Evolutionary conservation across 208 protist genomes (phyloP).

Genomic region (Balamuthia mandrillaris): DNA sequence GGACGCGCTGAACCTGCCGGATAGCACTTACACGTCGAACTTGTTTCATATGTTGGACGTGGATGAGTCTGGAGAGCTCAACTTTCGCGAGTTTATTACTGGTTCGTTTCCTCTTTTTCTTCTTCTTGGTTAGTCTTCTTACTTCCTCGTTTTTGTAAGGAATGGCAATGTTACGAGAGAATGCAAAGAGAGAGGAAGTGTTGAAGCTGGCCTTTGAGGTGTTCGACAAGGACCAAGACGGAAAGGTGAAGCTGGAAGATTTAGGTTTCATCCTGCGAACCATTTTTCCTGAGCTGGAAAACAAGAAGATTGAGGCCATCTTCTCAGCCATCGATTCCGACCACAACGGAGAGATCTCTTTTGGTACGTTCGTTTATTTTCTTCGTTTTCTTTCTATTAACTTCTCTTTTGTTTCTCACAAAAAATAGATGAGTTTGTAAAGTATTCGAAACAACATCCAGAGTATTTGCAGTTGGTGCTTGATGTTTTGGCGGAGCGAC

Average conservation of each 20-base stretch:
- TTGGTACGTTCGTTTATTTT: not conserved
- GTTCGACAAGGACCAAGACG: not conserved
- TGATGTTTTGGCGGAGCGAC: not conserved
- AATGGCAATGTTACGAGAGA: not conserved
- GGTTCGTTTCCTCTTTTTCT: not conserved
- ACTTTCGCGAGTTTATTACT: conserved; percentile 9
- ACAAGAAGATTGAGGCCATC: not conserved
- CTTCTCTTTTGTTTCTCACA: not conserved
- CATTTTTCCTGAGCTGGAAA: not conserved
- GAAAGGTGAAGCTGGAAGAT: not conserved
- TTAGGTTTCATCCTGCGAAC: not conserved
- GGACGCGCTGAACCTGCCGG: not conserved
- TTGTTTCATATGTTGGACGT: not conserved
- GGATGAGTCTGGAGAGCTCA: not conserved
- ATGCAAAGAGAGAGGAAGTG: not conserved
- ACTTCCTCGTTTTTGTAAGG: not conserved
- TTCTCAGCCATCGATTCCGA: not conserved
- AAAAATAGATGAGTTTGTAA: not conserved
- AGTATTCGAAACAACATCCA: not conserved
- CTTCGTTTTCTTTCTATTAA: not conserved
- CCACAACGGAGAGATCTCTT: not conserved
- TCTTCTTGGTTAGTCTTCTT: not conserved
- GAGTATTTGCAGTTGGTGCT: not conserved
- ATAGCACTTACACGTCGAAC: not conserved
- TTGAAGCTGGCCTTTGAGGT: not conserved